phyloP scores from a whole-genome alignment of 1,284 basidiomycete genomes.

The Fomitopsis schrenkii region DNA sequence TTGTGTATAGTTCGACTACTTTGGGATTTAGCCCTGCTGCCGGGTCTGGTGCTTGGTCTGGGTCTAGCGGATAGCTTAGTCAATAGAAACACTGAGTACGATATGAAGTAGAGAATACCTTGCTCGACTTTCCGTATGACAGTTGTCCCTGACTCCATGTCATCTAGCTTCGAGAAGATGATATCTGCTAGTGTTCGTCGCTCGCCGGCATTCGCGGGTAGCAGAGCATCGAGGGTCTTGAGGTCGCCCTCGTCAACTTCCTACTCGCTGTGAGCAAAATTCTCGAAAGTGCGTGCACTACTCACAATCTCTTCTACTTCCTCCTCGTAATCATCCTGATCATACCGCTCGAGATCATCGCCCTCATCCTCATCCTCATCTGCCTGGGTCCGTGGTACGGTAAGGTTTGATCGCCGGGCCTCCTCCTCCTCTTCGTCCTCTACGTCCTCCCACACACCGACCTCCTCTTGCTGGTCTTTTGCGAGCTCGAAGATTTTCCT shows the following conservation, averaged over 20 bases:
- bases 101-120: slow-evolving; percentile 34
- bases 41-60: slow-evolving; percentile 71
- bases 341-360: slow-evolving; percentile 48
- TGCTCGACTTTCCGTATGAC: slow-evolving; percentile 55
- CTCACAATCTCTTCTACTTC: slow-evolving; percentile 55
- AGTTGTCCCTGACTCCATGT: slow-evolving; percentile 46
- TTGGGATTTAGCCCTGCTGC: slow-evolving; percentile 95
- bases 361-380: slow-evolving; percentile 33
- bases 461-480: slow-evolving; percentile 51
- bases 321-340: slow-evolving; percentile 41
- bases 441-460: slow-evolving; percentile 52
- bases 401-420: slow-evolving; percentile 59
- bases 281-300: slow-evolving; percentile 17
- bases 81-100: not conserved
- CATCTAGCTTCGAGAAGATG: slow-evolving; percentile 89
- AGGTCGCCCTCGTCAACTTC: slow-evolving; percentile 51
- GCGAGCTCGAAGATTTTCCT: too few species aligned
- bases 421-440: slow-evolving; percentile 44
- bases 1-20: slow-evolving; percentile 93
- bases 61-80: slow-evolving; percentile 34
- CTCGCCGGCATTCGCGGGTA: slow-evolving; percentile 68
- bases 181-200: slow-evolving; percentile 91
- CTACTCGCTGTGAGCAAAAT: not conserved
- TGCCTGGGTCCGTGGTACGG: slow-evolving; percentile 29
- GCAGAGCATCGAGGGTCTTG: slow-evolving; percentile 76